phyloP scores from a whole-genome alignment of 164 flowering plant species.

The Berberis thunbergii region DNA sequence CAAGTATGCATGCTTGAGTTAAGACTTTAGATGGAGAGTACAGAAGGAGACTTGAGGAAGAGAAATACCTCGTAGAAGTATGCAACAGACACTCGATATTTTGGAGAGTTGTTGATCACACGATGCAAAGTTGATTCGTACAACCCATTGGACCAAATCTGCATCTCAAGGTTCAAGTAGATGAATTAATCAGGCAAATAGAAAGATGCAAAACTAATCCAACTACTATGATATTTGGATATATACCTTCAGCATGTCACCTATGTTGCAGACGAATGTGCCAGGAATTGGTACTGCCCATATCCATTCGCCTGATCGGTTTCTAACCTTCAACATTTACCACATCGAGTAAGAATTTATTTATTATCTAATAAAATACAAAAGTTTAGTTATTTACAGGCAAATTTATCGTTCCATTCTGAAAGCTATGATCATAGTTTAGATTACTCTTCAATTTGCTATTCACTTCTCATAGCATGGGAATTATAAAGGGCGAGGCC shows the following conservation, averaged over 20 bases:
- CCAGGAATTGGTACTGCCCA: slow-evolving; percentile 84
- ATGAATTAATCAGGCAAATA: not conserved
- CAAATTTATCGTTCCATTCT: no score
- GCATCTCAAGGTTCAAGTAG: slow-evolving; percentile 12
- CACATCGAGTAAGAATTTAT: not conserved
- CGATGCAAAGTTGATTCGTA: slow-evolving; percentile 85
- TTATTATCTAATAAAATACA: not conserved
- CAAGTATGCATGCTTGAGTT: not conserved
- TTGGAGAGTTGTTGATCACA: slow-evolving; percentile 54
- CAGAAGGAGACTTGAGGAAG: not conserved
- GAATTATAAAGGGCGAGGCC: no score
- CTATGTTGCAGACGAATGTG: slow-evolving; percentile 93
- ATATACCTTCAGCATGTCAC: slow-evolving; percentile 89
- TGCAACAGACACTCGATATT: slow-evolving; percentile 70
- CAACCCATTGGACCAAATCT: slow-evolving; percentile 77
- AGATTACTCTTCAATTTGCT: no score
- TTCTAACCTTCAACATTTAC: slow-evolving; percentile 56
- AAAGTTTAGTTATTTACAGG: not conserved
- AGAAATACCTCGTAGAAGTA: slow-evolving; percentile 74
- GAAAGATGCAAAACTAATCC: not conserved
- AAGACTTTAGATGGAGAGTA: not conserved
- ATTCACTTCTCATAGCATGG: no score
- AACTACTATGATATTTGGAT: not conserved
- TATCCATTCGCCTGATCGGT: slow-evolving; percentile 83
- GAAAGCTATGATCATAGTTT: no score